phyloP scores from a whole-genome alignment of 2,329 filamentous ascomycete species.

The Pseudogymnoascus sp. region DNA sequence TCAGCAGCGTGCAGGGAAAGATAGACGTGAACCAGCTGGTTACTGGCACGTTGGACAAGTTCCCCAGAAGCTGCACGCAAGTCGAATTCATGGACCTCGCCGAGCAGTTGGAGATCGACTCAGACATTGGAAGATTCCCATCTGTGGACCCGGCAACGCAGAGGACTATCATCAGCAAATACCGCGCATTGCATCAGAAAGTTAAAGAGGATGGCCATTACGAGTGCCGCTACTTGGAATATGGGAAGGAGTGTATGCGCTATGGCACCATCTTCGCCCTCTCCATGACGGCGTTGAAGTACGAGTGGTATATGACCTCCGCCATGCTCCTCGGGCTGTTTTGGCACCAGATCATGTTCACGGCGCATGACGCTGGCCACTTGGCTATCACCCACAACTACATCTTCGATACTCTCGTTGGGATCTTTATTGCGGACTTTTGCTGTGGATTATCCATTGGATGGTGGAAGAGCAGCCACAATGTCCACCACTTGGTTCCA shows the following conservation, averaged over 20 bases:
- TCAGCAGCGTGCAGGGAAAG: neutral
- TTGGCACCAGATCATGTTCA: slow-evolving; percentile 65
- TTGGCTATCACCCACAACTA: slow-evolving; percentile 55
- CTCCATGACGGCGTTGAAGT: slow-evolving; percentile 40
- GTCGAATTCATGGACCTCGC: slow-evolving; percentile 1
- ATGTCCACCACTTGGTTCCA: slow-evolving; percentile 60
- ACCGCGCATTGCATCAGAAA: slow-evolving; percentile 47
- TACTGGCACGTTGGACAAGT: neutral
- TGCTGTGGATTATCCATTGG: slow-evolving; percentile 59
- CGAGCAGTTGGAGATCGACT: slow-evolving; percentile 38
- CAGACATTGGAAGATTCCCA: slow-evolving; percentile 38
- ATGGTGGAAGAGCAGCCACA: slow-evolving; percentile 65
- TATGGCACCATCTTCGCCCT: slow-evolving; percentile 43
- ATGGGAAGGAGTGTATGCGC: slow-evolving; percentile 50
- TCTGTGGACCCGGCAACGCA: slow-evolving; percentile 49
- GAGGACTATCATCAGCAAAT: slow-evolving; percentile 46
- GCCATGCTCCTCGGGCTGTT: slow-evolving; percentile 53
- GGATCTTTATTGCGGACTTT: slow-evolving; percentile 56
- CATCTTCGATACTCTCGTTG: slow-evolving; percentile 50
- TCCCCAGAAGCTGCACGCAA: neutral
- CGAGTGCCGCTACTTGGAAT: slow-evolving; percentile 49
- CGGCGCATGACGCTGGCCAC: slow-evolving; percentile 59
- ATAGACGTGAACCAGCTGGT: neutral
- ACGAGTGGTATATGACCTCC: slow-evolving; percentile 50
- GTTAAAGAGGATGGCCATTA: slow-evolving; percentile 51